phyloP scores from a whole-genome alignment of 2,329 filamentous ascomycete species.

The Colletotrichum aenigma region DNA sequence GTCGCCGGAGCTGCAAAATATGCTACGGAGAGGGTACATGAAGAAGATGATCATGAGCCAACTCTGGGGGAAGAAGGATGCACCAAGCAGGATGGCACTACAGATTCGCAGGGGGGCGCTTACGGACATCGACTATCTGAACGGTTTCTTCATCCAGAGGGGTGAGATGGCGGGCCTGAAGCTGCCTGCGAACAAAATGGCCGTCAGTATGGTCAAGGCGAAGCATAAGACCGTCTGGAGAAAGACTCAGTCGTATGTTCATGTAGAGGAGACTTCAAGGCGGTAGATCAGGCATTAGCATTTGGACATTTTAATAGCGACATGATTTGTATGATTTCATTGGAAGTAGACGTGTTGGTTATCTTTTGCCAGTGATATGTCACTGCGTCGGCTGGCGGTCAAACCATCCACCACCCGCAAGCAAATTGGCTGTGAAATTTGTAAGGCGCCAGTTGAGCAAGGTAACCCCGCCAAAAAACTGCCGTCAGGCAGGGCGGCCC shows the following conservation, averaged over 20 bases:
- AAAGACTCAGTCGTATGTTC: conserved; percentile 37
- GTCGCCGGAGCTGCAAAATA: conserved; percentile 59
- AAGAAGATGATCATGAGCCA: conserved; percentile 64
- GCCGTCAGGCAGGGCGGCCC: conserved; percentile 13
- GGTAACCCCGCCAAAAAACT: conserved; percentile 21
- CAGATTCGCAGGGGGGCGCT: conserved; percentile 64
- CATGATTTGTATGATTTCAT: neutral
- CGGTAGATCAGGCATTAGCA: neutral
- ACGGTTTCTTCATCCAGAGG: conserved; percentile 82
- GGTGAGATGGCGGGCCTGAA: conserved; percentile 76
- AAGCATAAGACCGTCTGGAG: conserved; percentile 50
- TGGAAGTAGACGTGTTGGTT: neutral
- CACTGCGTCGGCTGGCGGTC: neutral
- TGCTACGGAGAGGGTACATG: conserved; percentile 64
- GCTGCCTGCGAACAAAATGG: conserved; percentile 73
- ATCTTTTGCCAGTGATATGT: neutral
- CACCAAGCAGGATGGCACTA: conserved; percentile 68
- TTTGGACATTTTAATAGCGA: neutral
- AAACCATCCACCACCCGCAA: neutral
- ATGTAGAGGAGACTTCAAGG: conserved; percentile 38
- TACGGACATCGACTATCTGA: conserved; percentile 84
- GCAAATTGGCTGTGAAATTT: neutral
- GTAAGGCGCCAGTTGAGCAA: neutral
- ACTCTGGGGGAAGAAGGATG: conserved; percentile 60
- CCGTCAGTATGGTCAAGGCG: conserved; percentile 75